Percentiles rank a stretch among this genome's conserved stretches.
These are phyloP conservation scores for Coemansia sp. DNA, from an alignment of 192 early-diverging fungal genomes.

Conservation along the genomic window DNA sequence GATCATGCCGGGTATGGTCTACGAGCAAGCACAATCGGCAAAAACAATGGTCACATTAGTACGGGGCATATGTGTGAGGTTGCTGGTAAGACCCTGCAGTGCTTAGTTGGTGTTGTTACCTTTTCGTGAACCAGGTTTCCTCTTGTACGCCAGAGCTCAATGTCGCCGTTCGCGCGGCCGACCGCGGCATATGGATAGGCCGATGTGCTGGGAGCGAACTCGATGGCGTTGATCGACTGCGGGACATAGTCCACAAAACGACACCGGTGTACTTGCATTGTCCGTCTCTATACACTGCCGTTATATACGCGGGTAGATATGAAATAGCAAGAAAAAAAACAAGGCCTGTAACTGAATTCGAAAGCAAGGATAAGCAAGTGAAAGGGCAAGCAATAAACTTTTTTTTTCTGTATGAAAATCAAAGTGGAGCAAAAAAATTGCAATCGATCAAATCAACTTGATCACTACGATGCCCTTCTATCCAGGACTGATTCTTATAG, in stretches of 20 bases:
- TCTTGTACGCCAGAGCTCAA: slow-evolving; percentile 87
- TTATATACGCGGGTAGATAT: background rate
- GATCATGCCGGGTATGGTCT: slow-evolving; percentile 79
- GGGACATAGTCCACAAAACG: slow-evolving; percentile 88
- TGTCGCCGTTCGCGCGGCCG: slow-evolving; percentile 88
- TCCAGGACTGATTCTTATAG: too few relatives aligned
- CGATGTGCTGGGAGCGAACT: slow-evolving; percentile 68
- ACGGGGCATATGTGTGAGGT: background rate
- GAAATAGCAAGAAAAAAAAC: background rate
- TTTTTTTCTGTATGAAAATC: slow-evolving; percentile 4
- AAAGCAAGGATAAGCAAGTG: background rate
- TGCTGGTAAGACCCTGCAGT: background rate
- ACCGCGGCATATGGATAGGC: slow-evolving; percentile 64
- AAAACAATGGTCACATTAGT: background rate
- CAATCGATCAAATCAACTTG: slow-evolving; percentile 4
- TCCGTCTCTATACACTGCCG: background rate
- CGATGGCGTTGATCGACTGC: slow-evolving; percentile 78
- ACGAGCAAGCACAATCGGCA: background rate
- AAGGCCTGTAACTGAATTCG: background rate
- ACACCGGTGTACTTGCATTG: slow-evolving; percentile 78
- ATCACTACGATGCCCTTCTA: background rate
- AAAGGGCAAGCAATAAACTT: slow-evolving; percentile 1
- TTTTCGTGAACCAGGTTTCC: slow-evolving; percentile 76
- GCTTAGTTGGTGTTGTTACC: slow-evolving; percentile 43
- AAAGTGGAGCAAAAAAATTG: background rate